phyloP scores from a whole-genome alignment of 108 stramenopile genomes.

The Mayamaea pseudoterrestris region DNA sequence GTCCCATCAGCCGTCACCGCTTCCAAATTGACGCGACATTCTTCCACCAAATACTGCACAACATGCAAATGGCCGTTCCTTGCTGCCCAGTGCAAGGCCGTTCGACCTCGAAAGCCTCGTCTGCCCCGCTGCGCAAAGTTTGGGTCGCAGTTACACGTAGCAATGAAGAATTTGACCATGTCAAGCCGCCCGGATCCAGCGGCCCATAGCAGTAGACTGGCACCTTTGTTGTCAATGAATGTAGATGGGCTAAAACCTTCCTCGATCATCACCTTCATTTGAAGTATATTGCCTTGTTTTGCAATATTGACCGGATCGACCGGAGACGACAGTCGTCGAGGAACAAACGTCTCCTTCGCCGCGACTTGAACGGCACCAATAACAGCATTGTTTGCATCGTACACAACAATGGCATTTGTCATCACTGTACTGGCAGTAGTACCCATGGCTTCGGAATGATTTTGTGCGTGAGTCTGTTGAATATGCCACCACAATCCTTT shows the following conservation, averaged over 20 bases:
- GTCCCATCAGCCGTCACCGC: slow-evolving; percentile 70
- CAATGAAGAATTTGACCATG: slow-evolving; percentile 41
- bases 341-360: neutral
- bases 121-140: slow-evolving; percentile 64
- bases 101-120: slow-evolving; percentile 65
- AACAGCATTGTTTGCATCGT: neutral
- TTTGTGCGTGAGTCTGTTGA: slow-evolving; percentile 36
- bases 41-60: slow-evolving; percentile 42
- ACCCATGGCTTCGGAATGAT: slow-evolving; percentile 27
- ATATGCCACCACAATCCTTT: slow-evolving; percentile 88
- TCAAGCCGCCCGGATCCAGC: slow-evolving; percentile 62
- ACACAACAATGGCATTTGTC: neutral
- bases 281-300: slow-evolving; percentile 13
- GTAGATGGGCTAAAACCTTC: slow-evolving; percentile 9
- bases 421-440: slow-evolving; percentile 26
- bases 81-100: slow-evolving; percentile 80
- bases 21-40: slow-evolving; percentile 39
- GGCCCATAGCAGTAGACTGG: slow-evolving; percentile 62
- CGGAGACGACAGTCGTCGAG: neutral
- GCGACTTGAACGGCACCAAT: neutral
- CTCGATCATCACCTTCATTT: slow-evolving; percentile 2
- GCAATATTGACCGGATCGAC: slow-evolving; percentile 15
- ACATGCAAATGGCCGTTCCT: slow-evolving; percentile 66
- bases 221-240: slow-evolving; percentile 41
- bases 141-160: slow-evolving; percentile 30